Percentiles rank a stretch among this genome's conserved stretches.
Conservation (phyloP, 495 filamentous ascomycete species). For the Cercophora scortea region DNA sequence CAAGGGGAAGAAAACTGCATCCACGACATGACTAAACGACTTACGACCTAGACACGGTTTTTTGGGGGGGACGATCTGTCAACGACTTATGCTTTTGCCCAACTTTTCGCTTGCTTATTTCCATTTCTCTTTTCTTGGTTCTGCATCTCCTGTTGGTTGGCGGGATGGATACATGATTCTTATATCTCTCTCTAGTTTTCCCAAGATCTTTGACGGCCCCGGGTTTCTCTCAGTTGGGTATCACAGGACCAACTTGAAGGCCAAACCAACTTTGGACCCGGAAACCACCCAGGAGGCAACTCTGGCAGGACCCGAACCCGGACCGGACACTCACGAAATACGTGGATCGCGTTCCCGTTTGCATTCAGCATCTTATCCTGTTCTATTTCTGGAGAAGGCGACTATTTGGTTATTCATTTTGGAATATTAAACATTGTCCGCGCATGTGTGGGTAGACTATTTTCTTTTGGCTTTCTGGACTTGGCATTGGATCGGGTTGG, state of each 20-base stretch:
- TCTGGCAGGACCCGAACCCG: slow-evolving; percentile 1
- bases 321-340: too few species aligned
- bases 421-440: too few species aligned
- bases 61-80: slow-evolving; percentile 11
- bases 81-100: slow-evolving; percentile 2
- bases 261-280: not conserved
- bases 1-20: slow-evolving; percentile 15
- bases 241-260: slow-evolving; percentile 21
- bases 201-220: not conserved
- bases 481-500: too few species aligned
- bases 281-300: slow-evolving; percentile 12
- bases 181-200: too few species aligned
- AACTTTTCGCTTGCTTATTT: slow-evolving; percentile 1
- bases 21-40: slow-evolving; percentile 26
- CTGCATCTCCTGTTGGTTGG: not conserved
- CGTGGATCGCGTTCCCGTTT: too few species aligned
- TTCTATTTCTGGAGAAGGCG: too few species aligned
- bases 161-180: not conserved
- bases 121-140: not conserved
- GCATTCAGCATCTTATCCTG: too few species aligned
- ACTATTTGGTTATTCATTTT: too few species aligned
- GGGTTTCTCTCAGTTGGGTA: slow-evolving; percentile 14
- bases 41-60: slow-evolving; percentile 22
- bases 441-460: too few species aligned
- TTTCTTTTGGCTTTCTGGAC: too few species aligned